Percentiles rank a stretch among this genome's conserved stretches.
Conservation (phyloP, 2,329 filamentous ascomycete species). For the Leptographium procerum region DNA sequence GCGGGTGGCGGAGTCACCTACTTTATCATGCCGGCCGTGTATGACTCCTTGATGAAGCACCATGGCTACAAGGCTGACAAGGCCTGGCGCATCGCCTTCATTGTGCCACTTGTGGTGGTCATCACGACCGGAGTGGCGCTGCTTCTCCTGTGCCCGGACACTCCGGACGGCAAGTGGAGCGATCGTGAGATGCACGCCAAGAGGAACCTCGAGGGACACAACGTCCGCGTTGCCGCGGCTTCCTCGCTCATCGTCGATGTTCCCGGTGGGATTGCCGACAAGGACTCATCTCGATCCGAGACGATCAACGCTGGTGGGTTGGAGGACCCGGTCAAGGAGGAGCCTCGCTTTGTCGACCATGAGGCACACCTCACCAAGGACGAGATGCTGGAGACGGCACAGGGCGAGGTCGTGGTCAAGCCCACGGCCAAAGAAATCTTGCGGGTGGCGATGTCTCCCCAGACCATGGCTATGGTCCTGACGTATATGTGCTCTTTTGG, state of each 20-base stretch:
- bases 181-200: constrained; percentile 52
- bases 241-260: constrained; percentile 36
- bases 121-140: constrained; percentile 54
- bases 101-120: constrained; percentile 73
- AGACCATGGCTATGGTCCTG: constrained; percentile 42
- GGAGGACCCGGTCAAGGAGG: not conserved
- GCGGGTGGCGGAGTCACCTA: constrained; percentile 84
- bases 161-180: constrained; percentile 71
- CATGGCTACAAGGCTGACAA: constrained; percentile 51
- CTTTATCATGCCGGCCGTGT: constrained; percentile 86
- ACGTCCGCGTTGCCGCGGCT: constrained; percentile 18
- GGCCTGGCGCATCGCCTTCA: constrained; percentile 76
- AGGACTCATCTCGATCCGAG: constrained; percentile 11
- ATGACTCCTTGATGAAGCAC: constrained; percentile 56
- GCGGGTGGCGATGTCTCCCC: constrained; percentile 35
- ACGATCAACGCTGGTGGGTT: constrained; percentile 7
- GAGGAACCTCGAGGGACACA: constrained; percentile 38
- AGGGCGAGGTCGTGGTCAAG: constrained; percentile 37
- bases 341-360: constrained; percentile 19
- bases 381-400: constrained; percentile 43
- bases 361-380: constrained; percentile 35
- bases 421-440: constrained; percentile 41
- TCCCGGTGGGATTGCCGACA: constrained; percentile 35
- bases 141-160: constrained; percentile 66
- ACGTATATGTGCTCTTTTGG: constrained; percentile 56